These are phyloP conservation scores for Diaporthe velutina DNA, from an alignment of 2,329 filamentous ascomycete species.

Conservation along the genomic window DNA sequence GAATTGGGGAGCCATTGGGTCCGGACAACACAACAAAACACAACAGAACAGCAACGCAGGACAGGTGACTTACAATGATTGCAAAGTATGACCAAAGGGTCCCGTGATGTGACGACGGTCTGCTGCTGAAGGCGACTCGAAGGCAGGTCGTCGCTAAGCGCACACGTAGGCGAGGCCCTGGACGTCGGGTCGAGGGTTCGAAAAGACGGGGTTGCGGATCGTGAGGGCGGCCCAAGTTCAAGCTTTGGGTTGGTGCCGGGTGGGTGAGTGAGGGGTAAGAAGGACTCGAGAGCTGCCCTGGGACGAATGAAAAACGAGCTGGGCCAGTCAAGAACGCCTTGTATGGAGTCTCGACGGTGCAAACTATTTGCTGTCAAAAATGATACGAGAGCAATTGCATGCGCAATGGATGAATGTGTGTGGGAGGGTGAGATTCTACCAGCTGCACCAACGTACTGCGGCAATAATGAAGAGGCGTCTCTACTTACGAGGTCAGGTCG, in stretches of 20 bases:
- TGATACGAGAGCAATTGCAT: slow-evolving; percentile 8
- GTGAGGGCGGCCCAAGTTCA: slow-evolving; percentile 24
- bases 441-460: slow-evolving; percentile 28
- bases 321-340: slow-evolving; percentile 1
- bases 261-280: slow-evolving; percentile 34
- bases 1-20: not conserved
- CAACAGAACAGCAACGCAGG: not conserved
- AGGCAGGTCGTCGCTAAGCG: not conserved
- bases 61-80: slow-evolving; percentile 14
- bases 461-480: slow-evolving; percentile 15
- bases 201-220: slow-evolving; percentile 24
- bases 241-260: slow-evolving; percentile 30
- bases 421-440: slow-evolving; percentile 25
- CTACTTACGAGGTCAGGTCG: slow-evolving; percentile 23
- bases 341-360: slow-evolving; percentile 7
- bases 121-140: not conserved
- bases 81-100: not conserved
- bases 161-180: slow-evolving; percentile 8
- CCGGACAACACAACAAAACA: slow-evolving; percentile 1
- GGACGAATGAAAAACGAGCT: slow-evolving; percentile 22
- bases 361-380: slow-evolving; percentile 31
- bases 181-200: slow-evolving; percentile 12
- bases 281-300: slow-evolving; percentile 31
- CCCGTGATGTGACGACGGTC: not conserved
- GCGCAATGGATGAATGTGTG: slow-evolving; percentile 10